phyloP scores from a whole-genome alignment of 2,329 filamentous ascomycete genomes.

The Ophiostoma quercus region DNA sequence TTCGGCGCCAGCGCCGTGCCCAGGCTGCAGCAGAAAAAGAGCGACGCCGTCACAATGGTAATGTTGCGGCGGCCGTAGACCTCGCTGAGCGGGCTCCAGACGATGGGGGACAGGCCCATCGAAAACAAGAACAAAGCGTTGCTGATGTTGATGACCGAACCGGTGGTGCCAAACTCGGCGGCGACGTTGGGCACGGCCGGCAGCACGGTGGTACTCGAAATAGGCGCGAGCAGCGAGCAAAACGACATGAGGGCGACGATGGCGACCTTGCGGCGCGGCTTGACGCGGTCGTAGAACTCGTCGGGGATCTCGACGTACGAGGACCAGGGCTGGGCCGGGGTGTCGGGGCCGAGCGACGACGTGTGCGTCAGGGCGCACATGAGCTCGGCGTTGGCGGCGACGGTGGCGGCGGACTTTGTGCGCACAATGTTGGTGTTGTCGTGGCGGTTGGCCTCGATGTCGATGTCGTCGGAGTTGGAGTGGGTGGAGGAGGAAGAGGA shows the following conservation, averaged over 20 bases:
- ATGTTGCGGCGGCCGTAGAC: conserved; percentile 53
- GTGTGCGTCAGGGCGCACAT: conserved; percentile 25
- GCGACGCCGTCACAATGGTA: conserved; percentile 48
- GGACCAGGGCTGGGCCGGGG: conserved; percentile 31
- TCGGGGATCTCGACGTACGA: conserved; percentile 42
- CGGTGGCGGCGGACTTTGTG: conserved; percentile 3
- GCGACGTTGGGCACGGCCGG: conserved; percentile 63
- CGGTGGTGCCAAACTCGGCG: conserved; percentile 52
- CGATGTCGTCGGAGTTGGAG: conserved; percentile 1
- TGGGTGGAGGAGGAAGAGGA: background rate
- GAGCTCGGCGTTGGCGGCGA: conserved; percentile 19
- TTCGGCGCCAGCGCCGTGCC: conserved; percentile 64
- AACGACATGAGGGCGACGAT: conserved; percentile 67
- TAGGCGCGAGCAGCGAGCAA: conserved; percentile 70
- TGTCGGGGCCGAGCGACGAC: conserved; percentile 30
- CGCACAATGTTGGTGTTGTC: conserved; percentile 18
- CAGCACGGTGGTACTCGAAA: conserved; percentile 60
- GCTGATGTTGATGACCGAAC: conserved; percentile 59
- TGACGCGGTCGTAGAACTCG: conserved; percentile 60
- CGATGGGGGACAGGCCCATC: conserved; percentile 61
- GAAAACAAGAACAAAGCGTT: conserved; percentile 67
- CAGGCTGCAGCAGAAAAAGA: conserved; percentile 60
- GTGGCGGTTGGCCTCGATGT: conserved; percentile 16
- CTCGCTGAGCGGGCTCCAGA: conserved; percentile 62
- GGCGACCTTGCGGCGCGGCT: conserved; percentile 55